phyloP scores from a whole-genome alignment of 1,139 yeast genomes.

The Candida glucosophila region DNA sequence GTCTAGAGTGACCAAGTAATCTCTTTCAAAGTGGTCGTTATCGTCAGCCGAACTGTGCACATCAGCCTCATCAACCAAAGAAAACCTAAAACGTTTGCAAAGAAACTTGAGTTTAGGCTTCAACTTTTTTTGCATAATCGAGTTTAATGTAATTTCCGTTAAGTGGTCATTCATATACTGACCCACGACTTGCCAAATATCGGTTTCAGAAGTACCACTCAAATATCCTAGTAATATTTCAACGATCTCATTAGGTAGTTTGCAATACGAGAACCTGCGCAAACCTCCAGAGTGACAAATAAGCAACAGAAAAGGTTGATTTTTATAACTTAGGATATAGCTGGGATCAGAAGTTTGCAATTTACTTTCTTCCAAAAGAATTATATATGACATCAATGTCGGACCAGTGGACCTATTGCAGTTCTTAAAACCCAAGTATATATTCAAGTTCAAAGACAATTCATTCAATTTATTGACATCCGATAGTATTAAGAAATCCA shows the following conservation, averaged over 20 bases:
- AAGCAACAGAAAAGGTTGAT: slow-evolving; percentile 18
- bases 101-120: slow-evolving; percentile 40
- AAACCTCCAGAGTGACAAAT: slow-evolving; percentile 36
- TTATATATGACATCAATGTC: slow-evolving; percentile 11
- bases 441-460: slow-evolving; percentile 25
- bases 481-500: slow-evolving; percentile 28
- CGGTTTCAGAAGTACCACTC: slow-evolving; percentile 8
- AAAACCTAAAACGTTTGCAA: slow-evolving; percentile 43
- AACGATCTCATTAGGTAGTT: slow-evolving; percentile 26
- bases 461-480: slow-evolving; percentile 29
- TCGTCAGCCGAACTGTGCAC: slow-evolving; percentile 6
- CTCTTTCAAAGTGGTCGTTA: slow-evolving; percentile 13
- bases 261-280: slow-evolving; percentile 33
- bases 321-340: slow-evolving; percentile 21
- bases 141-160: slow-evolving; percentile 44
- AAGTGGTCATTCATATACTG: slow-evolving; percentile 9
- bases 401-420: slow-evolving; percentile 8
- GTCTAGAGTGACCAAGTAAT: slow-evolving; percentile 27
- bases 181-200: slow-evolving; percentile 10
- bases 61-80: slow-evolving; percentile 14
- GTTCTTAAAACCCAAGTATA: slow-evolving; percentile 23
- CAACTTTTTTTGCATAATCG: slow-evolving; percentile 39
- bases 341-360: slow-evolving; percentile 22
- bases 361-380: slow-evolving; percentile 13
- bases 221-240: slow-evolving; percentile 20